Evolutionary conservation across 1,139 yeast species (phyloP).

Genomic region (Saccharomycopsis crataegensis): DNA sequence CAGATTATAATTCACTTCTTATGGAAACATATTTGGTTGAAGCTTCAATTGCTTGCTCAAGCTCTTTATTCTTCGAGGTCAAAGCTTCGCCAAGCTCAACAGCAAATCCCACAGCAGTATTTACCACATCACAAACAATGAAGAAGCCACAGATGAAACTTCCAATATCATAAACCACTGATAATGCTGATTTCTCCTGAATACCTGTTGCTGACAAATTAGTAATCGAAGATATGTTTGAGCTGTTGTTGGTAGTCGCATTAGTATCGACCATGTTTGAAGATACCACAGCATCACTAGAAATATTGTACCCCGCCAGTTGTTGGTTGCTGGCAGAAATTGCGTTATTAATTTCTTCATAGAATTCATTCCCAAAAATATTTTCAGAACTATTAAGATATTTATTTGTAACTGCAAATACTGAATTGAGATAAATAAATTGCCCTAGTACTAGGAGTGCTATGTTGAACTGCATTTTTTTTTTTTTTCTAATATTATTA

Average conservation of each 20-base stretch:
- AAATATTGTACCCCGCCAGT: no score
- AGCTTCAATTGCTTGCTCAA: slow-evolving; percentile 5
- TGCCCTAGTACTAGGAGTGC: no score
- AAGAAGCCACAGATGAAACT: slow-evolving; percentile 15
- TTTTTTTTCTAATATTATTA: no score
- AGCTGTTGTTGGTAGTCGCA: background rate
- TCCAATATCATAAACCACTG: slow-evolving; percentile 7
- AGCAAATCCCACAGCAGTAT: slow-evolving; percentile 10
- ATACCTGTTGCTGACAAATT: background rate
- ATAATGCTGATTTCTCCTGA: slow-evolving; percentile 3
- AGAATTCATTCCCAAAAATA: no score
- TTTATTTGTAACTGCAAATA: background rate
- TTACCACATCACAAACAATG: slow-evolving; percentile 12
- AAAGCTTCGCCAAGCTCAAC: slow-evolving; percentile 7
- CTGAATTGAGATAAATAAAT: no score
- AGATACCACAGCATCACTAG: no score
- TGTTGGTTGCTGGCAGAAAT: no score
- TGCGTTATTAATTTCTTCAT: no score
- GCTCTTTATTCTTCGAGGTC: slow-evolving; percentile 3
- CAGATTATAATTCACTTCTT: background rate
- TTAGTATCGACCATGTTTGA: background rate
- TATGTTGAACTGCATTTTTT: no score
- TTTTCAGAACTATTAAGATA: background rate
- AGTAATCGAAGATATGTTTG: background rate
- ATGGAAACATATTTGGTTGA: slow-evolving; percentile 13